Evolutionary conservation across 768 basidiomycete genomes (phyloP).

Genomic region (Coprinellus micaceus): DNA sequence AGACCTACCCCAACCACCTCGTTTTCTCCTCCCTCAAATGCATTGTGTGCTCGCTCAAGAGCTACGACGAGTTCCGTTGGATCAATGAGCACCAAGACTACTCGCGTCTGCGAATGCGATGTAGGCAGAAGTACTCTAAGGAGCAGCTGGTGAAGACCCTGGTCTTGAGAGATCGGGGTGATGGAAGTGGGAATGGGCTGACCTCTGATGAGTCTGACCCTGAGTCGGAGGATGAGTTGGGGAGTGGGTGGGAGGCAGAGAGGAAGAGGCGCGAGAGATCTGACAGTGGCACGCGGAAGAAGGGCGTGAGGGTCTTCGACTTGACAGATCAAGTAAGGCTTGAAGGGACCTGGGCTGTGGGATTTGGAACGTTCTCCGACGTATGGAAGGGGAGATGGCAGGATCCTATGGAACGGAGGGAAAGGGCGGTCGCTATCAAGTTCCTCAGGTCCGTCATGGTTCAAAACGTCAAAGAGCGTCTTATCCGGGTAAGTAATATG

Average conservation of each 20-base stretch:
- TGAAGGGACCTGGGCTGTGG: slow-evolving; percentile 45
- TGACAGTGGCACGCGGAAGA: neutral
- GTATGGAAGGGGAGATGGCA: slow-evolving; percentile 59
- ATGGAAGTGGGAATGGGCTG: too few species aligned
- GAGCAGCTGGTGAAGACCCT: slow-evolving; percentile 55
- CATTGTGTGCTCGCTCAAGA: slow-evolving; percentile 48
- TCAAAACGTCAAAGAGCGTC: slow-evolving; percentile 47
- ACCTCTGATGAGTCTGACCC: neutral
- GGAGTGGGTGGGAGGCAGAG: neutral
- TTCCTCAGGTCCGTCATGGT: slow-evolving; percentile 51
- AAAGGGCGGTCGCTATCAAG: slow-evolving; percentile 49
- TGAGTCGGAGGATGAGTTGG: neutral
- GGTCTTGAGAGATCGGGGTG: slow-evolving; percentile 40
- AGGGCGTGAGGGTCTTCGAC: slow-evolving; percentile 35
- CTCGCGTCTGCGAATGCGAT: slow-evolving; percentile 51
- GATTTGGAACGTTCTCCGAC: slow-evolving; percentile 56
- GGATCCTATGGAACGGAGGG: slow-evolving; percentile 39
- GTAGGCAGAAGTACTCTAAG: slow-evolving; percentile 51
- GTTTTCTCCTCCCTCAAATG: slow-evolving; percentile 54
- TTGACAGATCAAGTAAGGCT: slow-evolving; percentile 52
- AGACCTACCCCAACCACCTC: slow-evolving; percentile 45
- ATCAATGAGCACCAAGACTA: slow-evolving; percentile 53
- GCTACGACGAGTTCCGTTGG: slow-evolving; percentile 58
- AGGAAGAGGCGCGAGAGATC: neutral
- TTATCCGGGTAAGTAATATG: slow-evolving; percentile 39